Evolutionary conservation across 1,139 yeast species (phyloP).

Genomic region (Blastobotrys illinoisensis): DNA sequence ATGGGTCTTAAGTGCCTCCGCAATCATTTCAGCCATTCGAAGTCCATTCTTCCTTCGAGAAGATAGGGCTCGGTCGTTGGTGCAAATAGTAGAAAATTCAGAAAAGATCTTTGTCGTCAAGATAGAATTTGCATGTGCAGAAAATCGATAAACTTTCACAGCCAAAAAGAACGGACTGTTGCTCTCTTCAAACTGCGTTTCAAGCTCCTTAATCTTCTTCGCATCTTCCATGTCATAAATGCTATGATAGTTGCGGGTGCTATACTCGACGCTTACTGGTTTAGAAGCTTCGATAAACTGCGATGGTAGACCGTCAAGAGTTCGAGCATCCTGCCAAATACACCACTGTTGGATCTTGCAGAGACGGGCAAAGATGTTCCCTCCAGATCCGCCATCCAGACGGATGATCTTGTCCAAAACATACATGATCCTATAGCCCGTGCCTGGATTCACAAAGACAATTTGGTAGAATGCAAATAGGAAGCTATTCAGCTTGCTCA

Average conservation of each 20-base stretch:
- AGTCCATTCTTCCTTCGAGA: slow-evolving; percentile 26
- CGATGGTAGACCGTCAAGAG: slow-evolving; percentile 16
- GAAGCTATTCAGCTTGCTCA: slow-evolving; percentile 20
- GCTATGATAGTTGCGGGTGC: slow-evolving; percentile 15
- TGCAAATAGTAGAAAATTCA: slow-evolving; percentile 24
- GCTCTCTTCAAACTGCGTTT: slow-evolving; percentile 19
- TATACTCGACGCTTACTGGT: slow-evolving; percentile 22
- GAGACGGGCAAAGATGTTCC: slow-evolving; percentile 13
- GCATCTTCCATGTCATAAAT: slow-evolving; percentile 24
- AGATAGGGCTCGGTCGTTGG: slow-evolving; percentile 22
- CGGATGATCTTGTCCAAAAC: slow-evolving; percentile 23
- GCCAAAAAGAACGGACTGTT: slow-evolving; percentile 17
- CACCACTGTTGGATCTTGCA: slow-evolving; percentile 25
- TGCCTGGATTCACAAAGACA: slow-evolving; percentile 28
- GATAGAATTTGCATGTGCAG: slow-evolving; percentile 26
- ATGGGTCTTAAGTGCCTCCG: slow-evolving; percentile 25
- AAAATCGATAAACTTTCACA: slow-evolving; percentile 28
- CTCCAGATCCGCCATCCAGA: background rate
- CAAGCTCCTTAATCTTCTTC: slow-evolving; percentile 26
- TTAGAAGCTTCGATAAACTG: slow-evolving; percentile 22
- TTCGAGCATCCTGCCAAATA: slow-evolving; percentile 26
- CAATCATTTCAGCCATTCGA: slow-evolving; percentile 29
- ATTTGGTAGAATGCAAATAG: slow-evolving; percentile 26
- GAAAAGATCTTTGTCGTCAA: slow-evolving; percentile 27
- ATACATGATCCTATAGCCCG: slow-evolving; percentile 28